Percentiles rank a stretch among this genome's conserved stretches.
Evolutionary conservation across 495 filamentous ascomycete genomes (phyloP).

Genomic region (Penicillium mononematosum): DNA sequence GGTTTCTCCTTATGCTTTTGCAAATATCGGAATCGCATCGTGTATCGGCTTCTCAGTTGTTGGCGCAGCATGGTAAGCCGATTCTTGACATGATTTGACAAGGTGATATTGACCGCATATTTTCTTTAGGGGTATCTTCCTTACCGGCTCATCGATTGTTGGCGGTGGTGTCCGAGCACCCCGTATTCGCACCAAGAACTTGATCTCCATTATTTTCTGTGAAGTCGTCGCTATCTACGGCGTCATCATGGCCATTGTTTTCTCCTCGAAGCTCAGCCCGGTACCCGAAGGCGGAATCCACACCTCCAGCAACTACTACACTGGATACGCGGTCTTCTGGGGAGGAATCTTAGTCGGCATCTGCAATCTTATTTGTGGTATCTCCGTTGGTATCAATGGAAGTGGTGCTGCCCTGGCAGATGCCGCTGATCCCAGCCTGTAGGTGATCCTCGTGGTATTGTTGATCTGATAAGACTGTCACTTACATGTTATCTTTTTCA

Average conservation of each 20-base stretch:
- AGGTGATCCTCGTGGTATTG: constrained; percentile 36
- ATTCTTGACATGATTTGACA: background rate
- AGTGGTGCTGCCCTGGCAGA: constrained; percentile 95
- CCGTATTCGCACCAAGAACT: constrained; percentile 96
- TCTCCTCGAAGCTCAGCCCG: constrained; percentile 76
- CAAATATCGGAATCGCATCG: constrained; percentile 82
- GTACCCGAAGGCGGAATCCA: constrained; percentile 54
- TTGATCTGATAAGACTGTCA: constrained; percentile 8
- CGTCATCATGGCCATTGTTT: constrained; percentile 99
- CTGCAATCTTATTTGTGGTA: constrained; percentile 94
- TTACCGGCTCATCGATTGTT: constrained; percentile 97
- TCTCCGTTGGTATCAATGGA: constrained; percentile 97
- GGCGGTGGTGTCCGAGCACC: constrained; percentile 95
- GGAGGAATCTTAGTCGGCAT: constrained; percentile 86
- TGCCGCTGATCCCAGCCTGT: constrained; percentile 90
- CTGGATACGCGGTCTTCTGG: constrained; percentile 98
- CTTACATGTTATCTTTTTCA: constrained; percentile 39
- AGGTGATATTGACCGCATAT: constrained; percentile 27
- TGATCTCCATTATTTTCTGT: constrained; percentile 99
- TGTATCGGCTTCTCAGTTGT: constrained; percentile 95
- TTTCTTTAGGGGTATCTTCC: constrained; percentile 89
- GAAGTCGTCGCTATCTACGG: constrained; percentile 99
- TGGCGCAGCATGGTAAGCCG: constrained; percentile 91
- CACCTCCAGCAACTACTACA: constrained; percentile 77
- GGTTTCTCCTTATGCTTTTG: constrained; percentile 93